Base-by-base conservation (phyloP, 345 rosid species). In the Combretum micranthum region DNA sequence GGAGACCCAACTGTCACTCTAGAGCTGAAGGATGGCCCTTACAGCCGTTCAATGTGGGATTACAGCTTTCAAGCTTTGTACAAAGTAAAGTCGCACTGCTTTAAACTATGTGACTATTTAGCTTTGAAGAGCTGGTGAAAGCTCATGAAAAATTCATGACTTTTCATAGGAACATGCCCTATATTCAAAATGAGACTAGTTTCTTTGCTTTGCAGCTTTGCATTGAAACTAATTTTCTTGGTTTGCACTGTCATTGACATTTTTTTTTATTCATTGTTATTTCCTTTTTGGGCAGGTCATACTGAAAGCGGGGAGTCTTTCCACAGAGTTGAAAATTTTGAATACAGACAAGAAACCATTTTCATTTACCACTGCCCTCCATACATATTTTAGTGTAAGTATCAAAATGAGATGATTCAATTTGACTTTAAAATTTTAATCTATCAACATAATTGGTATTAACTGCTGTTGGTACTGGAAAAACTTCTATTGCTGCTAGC, bases 41-140 rank as follows among this genome's bases (percentile, higher is more conserved):
- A 88, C 60, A 86, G 95, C 72, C 93, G 81, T 52, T 68, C 83
- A 60, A 92, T 92, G 89, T 92, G 98, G 98, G 95, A 88, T 75
- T 88, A 72, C 71, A 70, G 89, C 75, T 92, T 92, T 71, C 85
- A 72, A 52, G 96, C 95, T 67, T 66, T 79, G 46, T 88, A 71
- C 81, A 92, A 86, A 93, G 96, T 77, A 44, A 48, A 32, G 39
- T 11, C 5, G 39, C 39, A 9, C 39, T 32, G 39, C 39, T 32
- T 32, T 11, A 32, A 32, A 32, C 32, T 44, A 61, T 3, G 48
- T 20, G 12, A 20, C 60, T 53, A 43, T 50, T 59, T 68, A 26
- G 21, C 44, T 59, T 49, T 21, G 13, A 22, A 25, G 48, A 42
- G 9, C 21, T 49, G 21, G 19, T 10, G 17, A 21, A 21, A n/a